These are phyloP conservation scores for Polygonum aviculare DNA, from an alignment of 148 eudicot genomes.

Conservation along the genomic window DNA sequence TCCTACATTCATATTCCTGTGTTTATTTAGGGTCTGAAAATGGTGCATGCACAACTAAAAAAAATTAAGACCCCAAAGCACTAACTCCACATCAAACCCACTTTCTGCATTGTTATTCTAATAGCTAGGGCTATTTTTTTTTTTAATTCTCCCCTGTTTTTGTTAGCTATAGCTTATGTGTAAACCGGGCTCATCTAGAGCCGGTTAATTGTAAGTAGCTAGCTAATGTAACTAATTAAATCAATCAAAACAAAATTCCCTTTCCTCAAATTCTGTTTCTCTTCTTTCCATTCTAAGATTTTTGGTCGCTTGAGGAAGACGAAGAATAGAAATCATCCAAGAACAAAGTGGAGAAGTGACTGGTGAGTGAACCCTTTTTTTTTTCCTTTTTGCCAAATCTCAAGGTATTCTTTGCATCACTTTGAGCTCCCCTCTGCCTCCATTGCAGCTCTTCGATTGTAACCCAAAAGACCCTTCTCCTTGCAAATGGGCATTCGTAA, in stretches of 20 bases:
- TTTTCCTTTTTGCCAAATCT: slow-evolving; percentile 33
- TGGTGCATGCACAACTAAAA: not conserved
- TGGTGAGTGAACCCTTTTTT: slow-evolving; percentile 16
- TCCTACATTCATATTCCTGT: not conserved
- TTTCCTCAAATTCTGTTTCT: no score
- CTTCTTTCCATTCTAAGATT: no score
- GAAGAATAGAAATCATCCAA: not conserved
- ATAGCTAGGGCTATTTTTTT: not conserved
- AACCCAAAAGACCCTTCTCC: slow-evolving; percentile 29
- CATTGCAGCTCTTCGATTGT: slow-evolving; percentile 29
- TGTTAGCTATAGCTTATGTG: no score
- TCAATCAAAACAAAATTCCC: no score
- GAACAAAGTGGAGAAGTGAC: not conserved
- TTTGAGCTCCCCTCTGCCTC: slow-evolving; percentile 14
- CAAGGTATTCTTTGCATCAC: slow-evolving; percentile 52
- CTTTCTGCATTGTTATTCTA: not conserved
- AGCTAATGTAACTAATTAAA: no score
- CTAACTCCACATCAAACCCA: not conserved
- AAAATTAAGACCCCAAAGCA: not conserved
- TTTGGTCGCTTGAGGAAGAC: slow-evolving; percentile 2
- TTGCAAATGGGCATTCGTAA: slow-evolving; percentile 40
- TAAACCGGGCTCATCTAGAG: no score
- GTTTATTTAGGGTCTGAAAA: slow-evolving; percentile 4
- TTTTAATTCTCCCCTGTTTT: no score
- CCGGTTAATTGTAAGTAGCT: no score